These are phyloP conservation scores for Ceratocystis cacaofunesta DNA, from an alignment of 2,329 filamentous ascomycete species.

Conservation along the genomic window DNA sequence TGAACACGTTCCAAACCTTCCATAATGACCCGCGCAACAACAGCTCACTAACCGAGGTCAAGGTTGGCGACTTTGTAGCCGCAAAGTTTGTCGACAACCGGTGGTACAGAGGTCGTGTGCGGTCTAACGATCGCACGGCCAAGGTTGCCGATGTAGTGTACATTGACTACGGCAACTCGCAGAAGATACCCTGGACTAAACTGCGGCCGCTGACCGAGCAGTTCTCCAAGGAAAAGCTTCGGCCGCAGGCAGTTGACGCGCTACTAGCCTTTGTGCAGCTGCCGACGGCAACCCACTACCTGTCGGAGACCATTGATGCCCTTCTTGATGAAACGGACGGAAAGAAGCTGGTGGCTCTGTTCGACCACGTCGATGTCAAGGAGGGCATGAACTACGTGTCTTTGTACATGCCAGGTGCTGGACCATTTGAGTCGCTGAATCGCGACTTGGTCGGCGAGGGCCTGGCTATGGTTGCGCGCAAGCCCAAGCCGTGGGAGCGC, in stretches of 20 bases:
- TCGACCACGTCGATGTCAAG: slow-evolving; percentile 65
- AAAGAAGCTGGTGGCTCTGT: slow-evolving; percentile 72
- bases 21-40: slow-evolving; percentile 61
- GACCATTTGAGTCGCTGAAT: slow-evolving; percentile 69
- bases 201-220: slow-evolving; percentile 67
- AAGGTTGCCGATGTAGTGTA: slow-evolving; percentile 86
- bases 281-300: slow-evolving; percentile 67
- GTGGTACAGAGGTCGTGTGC: slow-evolving; percentile 88
- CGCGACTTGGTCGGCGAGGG: slow-evolving; percentile 72
- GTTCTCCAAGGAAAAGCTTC: slow-evolving; percentile 69
- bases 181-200: slow-evolving; percentile 70
- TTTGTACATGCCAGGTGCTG: slow-evolving; percentile 61
- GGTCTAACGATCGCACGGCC: slow-evolving; percentile 79
- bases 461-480: slow-evolving; percentile 78
- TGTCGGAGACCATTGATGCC: slow-evolving; percentile 61
- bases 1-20: slow-evolving; percentile 83
- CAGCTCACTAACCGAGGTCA: slow-evolving; percentile 61
- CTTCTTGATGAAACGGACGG: slow-evolving; percentile 61
- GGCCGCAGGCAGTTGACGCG: slow-evolving; percentile 75
- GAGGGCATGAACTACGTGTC: slow-evolving; percentile 78
- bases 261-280: slow-evolving; percentile 81
- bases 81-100: slow-evolving; percentile 83
- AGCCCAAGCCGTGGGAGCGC: slow-evolving; percentile 83
- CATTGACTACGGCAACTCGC: slow-evolving; percentile 91
- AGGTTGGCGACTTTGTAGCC: slow-evolving; percentile 80